These are phyloP conservation scores for Themeda triandra DNA, from an alignment of 176 grass and related monocot species.

Conservation along the genomic window DNA sequence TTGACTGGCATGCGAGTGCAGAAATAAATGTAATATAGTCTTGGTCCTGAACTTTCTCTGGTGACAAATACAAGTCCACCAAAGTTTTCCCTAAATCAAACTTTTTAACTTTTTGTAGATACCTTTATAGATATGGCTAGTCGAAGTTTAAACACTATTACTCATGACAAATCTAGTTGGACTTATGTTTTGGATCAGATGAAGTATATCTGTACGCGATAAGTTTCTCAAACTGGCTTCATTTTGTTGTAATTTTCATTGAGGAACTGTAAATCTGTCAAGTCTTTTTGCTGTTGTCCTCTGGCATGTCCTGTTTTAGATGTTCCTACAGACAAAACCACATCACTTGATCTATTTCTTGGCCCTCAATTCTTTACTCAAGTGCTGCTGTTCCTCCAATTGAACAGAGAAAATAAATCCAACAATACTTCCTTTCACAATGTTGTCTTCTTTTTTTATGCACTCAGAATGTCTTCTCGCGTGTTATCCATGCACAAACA, in stretches of 20 bases:
- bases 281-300: background rate
- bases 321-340: background rate
- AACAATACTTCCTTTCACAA: background rate
- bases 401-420: background rate
- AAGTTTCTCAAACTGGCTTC: background rate
- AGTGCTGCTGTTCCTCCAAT: background rate
- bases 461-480: background rate
- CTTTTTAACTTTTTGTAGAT: background rate
- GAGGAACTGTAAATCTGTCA: background rate
- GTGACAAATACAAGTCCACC: background rate
- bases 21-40: background rate
- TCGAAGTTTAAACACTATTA: background rate
- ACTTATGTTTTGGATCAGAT: background rate
- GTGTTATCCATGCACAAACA: background rate
- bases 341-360: background rate
- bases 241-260: background rate
- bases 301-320: background rate
- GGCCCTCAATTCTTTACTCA: background rate
- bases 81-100: background rate
- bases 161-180: background rate
- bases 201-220: background rate
- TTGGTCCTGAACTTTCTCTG: background rate
- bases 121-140: background rate
- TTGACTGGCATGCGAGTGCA: background rate
- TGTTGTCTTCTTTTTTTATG: background rate